Evolutionary conservation across 1,284 basidiomycete genomes (phyloP).

Genomic region (Ceratobasidium papillatum): DNA sequence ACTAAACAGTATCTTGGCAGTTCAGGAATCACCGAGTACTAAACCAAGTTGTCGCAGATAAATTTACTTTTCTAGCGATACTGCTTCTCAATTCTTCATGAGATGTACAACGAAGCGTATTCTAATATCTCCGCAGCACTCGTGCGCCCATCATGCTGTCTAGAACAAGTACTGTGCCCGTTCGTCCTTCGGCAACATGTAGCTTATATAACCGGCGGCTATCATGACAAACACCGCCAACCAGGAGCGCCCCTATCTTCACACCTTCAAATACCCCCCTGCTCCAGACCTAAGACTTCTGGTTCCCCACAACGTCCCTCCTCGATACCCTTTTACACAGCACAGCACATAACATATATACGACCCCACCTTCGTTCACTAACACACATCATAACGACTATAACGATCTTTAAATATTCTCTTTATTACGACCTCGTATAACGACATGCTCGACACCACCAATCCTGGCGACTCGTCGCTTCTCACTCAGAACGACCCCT

Average conservation of each 20-base stretch:
- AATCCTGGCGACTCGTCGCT: neutral
- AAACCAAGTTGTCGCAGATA: neutral
- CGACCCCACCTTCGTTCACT: constrained; percentile 7
- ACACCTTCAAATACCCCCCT: constrained; percentile 1
- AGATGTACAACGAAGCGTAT: neutral
- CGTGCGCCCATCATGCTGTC: neutral
- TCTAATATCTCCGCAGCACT: neutral
- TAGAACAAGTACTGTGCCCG: neutral
- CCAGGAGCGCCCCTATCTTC: neutral
- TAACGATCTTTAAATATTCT: neutral
- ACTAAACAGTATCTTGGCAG: no score
- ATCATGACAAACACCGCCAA: neutral
- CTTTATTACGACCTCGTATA: neutral
- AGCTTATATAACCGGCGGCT: neutral
- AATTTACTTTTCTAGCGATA: neutral
- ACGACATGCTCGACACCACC: neutral
- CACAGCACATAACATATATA: neutral
- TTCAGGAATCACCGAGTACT: no score
- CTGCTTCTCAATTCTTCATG: neutral
- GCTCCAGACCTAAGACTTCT: neutral
- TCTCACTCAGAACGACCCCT: neutral
- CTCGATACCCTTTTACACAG: neutral
- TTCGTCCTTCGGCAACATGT: neutral
- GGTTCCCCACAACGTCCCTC: neutral
- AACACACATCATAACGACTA: neutral